Evolutionary conservation across 352 stramenopile species (phyloP).

Genomic region (Phytophthora citricola): DNA sequence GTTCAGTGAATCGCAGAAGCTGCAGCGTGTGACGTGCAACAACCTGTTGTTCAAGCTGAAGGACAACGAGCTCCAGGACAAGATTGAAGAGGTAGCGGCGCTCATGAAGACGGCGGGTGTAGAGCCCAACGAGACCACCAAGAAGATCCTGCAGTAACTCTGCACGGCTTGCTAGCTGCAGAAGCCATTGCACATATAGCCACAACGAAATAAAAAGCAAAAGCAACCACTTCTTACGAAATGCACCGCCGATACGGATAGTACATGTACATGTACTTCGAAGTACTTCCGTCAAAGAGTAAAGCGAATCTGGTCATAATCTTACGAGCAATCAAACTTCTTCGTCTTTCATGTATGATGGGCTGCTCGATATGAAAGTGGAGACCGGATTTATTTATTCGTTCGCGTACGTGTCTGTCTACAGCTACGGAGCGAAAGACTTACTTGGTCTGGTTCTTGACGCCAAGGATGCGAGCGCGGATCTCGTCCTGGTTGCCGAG

Average conservation of each 20-base stretch:
- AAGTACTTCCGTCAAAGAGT: too few relatives aligned
- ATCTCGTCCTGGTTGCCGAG: conserved; percentile 97
- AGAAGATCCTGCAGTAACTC: conserved; percentile 82
- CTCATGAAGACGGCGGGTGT: conserved; percentile 84
- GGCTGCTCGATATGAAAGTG: not conserved
- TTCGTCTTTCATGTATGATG: not conserved
- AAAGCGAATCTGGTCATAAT: conserved; percentile 8
- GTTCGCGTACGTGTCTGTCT: conserved; percentile 7
- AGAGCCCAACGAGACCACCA: conserved; percentile 84
- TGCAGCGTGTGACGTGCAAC: conserved; percentile 89
- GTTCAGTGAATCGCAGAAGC: conserved; percentile 66
- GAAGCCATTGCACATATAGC: conserved; percentile 31
- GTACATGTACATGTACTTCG: too few relatives aligned
- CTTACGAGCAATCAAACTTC: not conserved
- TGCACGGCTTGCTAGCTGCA: conserved; percentile 8
- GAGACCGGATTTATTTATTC: conserved; percentile 11
- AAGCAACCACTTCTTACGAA: conserved; percentile 4
- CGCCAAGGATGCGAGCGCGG: conserved; percentile 95
- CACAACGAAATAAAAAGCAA: conserved; percentile 32
- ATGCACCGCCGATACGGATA: too few relatives aligned
- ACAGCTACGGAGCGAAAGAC: not conserved
- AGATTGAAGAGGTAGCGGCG: conserved; percentile 80
- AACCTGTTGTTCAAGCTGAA: conserved; percentile 90
- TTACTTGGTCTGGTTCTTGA: conserved; percentile 98
- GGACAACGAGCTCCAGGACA: conserved; percentile 75